These are phyloP conservation scores for Podaxis sp. DNA, from an alignment of 768 basidiomycete species.

Conservation along the genomic window DNA sequence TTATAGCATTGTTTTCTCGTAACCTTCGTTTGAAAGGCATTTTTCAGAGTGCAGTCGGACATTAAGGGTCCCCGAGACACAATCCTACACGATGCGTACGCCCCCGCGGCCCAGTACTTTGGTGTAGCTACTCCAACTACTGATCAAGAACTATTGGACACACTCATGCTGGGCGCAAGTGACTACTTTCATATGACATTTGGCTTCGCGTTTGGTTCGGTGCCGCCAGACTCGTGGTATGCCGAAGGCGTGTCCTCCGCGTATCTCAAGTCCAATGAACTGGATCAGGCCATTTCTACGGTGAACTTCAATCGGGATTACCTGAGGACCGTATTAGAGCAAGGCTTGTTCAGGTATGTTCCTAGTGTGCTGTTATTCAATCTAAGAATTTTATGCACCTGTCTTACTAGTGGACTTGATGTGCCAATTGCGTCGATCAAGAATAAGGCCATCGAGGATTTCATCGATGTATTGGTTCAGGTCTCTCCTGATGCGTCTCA, in stretches of 20 bases:
- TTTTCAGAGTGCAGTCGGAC: background rate
- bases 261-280: background rate
- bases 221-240: background rate
- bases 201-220: background rate
- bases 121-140: no score
- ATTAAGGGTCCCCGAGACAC: background rate
- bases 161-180: no score
- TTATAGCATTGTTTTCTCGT: background rate
- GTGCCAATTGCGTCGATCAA: background rate
- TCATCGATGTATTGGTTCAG: background rate
- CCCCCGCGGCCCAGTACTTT: no score
- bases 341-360: background rate
- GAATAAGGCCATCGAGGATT: background rate
- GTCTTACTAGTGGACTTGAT: background rate
- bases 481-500: background rate
- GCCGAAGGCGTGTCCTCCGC: background rate
- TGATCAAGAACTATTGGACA: background rate
- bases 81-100: no score
- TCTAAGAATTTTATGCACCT: background rate
- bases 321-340: background rate
- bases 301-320: background rate
- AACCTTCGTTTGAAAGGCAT: background rate
- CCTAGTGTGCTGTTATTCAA: background rate
- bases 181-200: background rate
- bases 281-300: background rate